phyloP scores from a whole-genome alignment of 2,329 filamentous ascomycete species.

The Penicillium hordei region DNA sequence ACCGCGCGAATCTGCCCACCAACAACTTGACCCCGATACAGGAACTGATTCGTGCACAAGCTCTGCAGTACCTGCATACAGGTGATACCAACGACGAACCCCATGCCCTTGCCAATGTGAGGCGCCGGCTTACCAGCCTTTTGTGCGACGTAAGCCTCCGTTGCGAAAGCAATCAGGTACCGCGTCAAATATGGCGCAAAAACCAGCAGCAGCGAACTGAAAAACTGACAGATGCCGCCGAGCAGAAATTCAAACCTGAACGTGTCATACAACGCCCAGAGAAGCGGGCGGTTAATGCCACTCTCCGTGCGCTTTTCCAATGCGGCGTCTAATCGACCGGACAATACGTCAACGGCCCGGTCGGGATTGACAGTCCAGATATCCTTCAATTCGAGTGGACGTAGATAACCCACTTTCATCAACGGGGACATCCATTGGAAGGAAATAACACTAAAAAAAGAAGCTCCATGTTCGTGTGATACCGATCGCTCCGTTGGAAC shows the following conservation, averaged over 20 bases:
- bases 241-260: constrained; percentile 82
- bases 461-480: constrained; percentile 70
- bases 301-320: constrained; percentile 68
- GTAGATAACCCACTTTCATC: constrained; percentile 83
- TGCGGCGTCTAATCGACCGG: constrained; percentile 62
- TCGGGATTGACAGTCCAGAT: constrained; percentile 86
- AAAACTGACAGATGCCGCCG: constrained; percentile 74
- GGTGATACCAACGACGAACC: constrained; percentile 79
- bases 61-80: constrained; percentile 82
- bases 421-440: constrained; percentile 90
- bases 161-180: constrained; percentile 82
- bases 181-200: constrained; percentile 81
- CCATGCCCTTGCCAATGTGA: constrained; percentile 71
- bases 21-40: constrained; percentile 88
- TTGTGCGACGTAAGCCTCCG: constrained; percentile 70
- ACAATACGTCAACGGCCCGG: constrained; percentile 69
- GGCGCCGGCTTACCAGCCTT: constrained; percentile 57
- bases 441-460: constrained; percentile 71
- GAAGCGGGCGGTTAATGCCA: constrained; percentile 70
- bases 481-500: constrained; percentile 54
- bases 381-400: constrained; percentile 78
- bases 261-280: constrained; percentile 82
- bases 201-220: constrained; percentile 71
- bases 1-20: constrained; percentile 80
- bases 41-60: constrained; percentile 81